These are phyloP conservation scores for Acacia pycnantha DNA, from an alignment of 331 rosid genomes.

Conservation along the genomic window DNA sequence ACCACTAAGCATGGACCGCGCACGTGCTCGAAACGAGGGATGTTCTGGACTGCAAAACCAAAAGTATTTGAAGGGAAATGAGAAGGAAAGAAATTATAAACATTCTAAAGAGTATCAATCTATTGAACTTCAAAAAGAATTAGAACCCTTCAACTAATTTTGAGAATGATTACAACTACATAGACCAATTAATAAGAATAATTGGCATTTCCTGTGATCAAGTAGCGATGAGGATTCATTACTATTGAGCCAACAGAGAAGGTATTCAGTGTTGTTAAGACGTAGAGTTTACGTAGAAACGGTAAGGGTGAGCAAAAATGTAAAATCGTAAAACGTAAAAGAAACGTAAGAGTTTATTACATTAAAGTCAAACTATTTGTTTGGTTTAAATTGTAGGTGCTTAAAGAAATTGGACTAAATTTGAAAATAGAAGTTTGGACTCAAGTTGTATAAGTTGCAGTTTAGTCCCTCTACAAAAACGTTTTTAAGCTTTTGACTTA, in stretches of 20 bases:
- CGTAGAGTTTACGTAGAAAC: no score
- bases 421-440: no score
- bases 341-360: no score
- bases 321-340: no score
- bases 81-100: not conserved
- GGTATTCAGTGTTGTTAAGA: no score
- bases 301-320: no score
- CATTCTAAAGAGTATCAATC: not conserved
- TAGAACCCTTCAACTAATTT: slow-evolving; percentile 16
- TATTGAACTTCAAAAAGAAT: not conserved
- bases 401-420: no score
- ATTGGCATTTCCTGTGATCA: not conserved
- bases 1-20: slow-evolving; percentile 93
- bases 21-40: slow-evolving; percentile 86
- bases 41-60: slow-evolving; percentile 91
- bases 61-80: slow-evolving; percentile 30
- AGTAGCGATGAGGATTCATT: not conserved
- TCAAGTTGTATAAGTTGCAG: no score
- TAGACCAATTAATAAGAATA: slow-evolving; percentile 8
- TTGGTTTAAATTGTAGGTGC: no score
- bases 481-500: no score
- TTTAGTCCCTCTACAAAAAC: no score
- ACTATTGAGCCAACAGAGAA: not conserved
- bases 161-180: slow-evolving; percentile 8
- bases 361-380: no score